Base-by-base conservation (phyloP, 2,329 filamentous ascomycete species). In the Chaetomium sp. region DNA sequence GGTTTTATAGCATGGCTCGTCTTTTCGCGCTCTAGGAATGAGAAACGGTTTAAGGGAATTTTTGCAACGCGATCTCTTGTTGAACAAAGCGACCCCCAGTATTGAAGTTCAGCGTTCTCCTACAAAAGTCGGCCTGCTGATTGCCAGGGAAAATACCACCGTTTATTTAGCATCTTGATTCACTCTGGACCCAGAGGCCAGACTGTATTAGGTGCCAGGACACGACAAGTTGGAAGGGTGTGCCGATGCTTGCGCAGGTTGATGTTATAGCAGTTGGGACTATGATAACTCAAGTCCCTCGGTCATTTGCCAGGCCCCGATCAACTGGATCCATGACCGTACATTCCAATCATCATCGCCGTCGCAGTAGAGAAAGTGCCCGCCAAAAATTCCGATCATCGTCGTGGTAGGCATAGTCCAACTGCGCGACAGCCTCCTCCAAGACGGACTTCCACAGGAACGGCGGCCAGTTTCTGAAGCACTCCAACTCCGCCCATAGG, bases 401-500 rank as follows among this genome's bases (percentile, higher is more conserved):
- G 34, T 2, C 4, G 8, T 6, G 6, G 8, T 37, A 33, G 12
- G 49, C 33, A 5, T 50, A 34, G 40, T 36, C 27, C 32, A 42
- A 6, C n/a, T 19, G 52, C 4, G 2, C 4, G 10, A n/a, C 32
- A 9, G 38, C 34, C 11, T 53, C 38, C 3, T 48, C 12, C 11
- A 52, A 6, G 42, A 56, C 56, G 37, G 56, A 38, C 3, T 48
- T 32, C 10, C 44, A 4, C 5, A 59, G 53, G 14, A 52, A 59
- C 6, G 5, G 1, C 9, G 61, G 61, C 64, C 61, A 64, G 40
- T 59, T 45, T 6, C 38, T 2, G 40, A 65, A 65, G 37, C 57
- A 55, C 7, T 44, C 34, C 4, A 64, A 38, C 6, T 34, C 27
- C 11, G 4, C 10, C 36, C 59, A 60, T 4, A 62, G 44, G 2